These are phyloP conservation scores for Omphalotus olearius DNA, from an alignment of 1,284 basidiomycete species.

Conservation along the genomic window DNA sequence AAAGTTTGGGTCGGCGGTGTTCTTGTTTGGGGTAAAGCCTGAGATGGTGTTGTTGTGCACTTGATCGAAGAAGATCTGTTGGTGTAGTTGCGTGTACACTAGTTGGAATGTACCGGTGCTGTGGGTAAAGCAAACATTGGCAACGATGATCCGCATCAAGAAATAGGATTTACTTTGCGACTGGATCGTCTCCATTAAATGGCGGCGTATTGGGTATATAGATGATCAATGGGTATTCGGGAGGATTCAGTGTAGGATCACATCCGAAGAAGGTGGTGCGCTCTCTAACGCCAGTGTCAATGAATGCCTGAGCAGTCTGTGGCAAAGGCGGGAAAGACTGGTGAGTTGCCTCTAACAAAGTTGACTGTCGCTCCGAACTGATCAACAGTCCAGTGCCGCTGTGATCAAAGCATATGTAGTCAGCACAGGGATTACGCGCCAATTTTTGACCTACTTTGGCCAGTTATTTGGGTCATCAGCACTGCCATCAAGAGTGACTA, in stretches of 20 bases:
- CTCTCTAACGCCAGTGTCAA: constrained; percentile 60
- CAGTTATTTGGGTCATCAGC: constrained; percentile 56
- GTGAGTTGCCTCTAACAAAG: constrained; percentile 47
- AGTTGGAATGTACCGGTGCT: constrained; percentile 51
- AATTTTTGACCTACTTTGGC: constrained; percentile 54
- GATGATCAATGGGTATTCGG: constrained; percentile 54
- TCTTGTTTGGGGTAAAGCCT: constrained; percentile 53
- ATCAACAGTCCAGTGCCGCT: constrained; percentile 48
- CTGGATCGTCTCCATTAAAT: constrained; percentile 48
- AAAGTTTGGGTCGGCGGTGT: constrained; percentile 44
- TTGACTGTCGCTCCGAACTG: constrained; percentile 38
- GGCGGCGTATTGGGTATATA: constrained; percentile 67
- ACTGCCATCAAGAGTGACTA: constrained; percentile 67
- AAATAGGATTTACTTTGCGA: constrained; percentile 46
- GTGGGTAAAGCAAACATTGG: not conserved
- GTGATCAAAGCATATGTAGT: constrained; percentile 3
- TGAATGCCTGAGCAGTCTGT: constrained; percentile 45
- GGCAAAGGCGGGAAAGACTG: constrained; percentile 63
- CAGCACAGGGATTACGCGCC: not conserved
- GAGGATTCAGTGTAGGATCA: constrained; percentile 39
- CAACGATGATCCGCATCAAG: not conserved
- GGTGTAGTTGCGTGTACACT: constrained; percentile 43
- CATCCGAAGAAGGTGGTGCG: constrained; percentile 80
- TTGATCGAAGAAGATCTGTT: constrained; percentile 49
- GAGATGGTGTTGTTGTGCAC: constrained; percentile 45